Base-by-base conservation (phyloP, 495 filamentous ascomycete species). In the Staphylotrichum longicolle region DNA sequence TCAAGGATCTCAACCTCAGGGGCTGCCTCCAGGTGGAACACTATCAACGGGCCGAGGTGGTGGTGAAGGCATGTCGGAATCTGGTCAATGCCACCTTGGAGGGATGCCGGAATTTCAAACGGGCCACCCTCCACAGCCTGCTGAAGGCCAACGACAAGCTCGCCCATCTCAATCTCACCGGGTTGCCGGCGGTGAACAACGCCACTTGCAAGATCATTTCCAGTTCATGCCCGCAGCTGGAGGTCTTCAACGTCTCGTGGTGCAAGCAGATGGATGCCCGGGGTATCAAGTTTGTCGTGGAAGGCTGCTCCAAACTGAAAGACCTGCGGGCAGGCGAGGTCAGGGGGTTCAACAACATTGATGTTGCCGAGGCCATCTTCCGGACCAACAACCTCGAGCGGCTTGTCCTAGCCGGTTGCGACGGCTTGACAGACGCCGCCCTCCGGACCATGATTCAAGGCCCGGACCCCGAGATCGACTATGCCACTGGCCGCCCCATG, bases 221-320 rank as follows among this genome's bases (percentile, higher is more conserved):
- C 3, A 81, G 89, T 34, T 87, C 88, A 11, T 98, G 94, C 63
- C 88, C 88, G 2, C 86, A 85, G 45, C 78, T 98, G 35, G 86
- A 95, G 70, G 81, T 80, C 57, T 81, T 98, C 61, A 94, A 97
- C 68, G 82, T 98, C 3, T 93, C 90, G 1, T 98, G 94, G 91
- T 98, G 94, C 72, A 84, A 83, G 60, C 84, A 89, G 54, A 84
- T 96, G 71, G 87, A 91, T 73, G 87, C 91, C n/a, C 79, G 84
- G 11, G 94, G 94, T n/a, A 72, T 98, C 42, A 81, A 80, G 55
- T 82, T 81, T 58, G 79, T 98, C 11, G 77, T 97, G 4, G 75
- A 87, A 44, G 82, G 83, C 3, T 98, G 94, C 70, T 72, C 78
- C 2, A 84, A 80, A 41, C 76, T 98, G 45, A 86, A 78, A 60